These are phyloP conservation scores for Candida silvicultrix DNA, from an alignment of 805 yeast species.

Conservation along the genomic window DNA sequence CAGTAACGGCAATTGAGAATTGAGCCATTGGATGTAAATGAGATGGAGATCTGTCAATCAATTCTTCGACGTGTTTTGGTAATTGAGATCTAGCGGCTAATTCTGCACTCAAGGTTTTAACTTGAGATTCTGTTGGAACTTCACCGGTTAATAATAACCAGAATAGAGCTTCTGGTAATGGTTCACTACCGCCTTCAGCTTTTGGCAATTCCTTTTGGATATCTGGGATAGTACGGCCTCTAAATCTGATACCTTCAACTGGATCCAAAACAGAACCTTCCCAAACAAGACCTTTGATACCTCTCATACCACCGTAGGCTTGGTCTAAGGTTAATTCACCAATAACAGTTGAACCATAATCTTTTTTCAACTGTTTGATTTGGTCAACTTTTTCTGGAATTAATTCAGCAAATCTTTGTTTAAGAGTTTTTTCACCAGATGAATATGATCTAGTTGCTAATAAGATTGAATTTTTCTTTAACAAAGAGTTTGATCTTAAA, in stretches of 20 bases:
- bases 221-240: slow-evolving; percentile 80
- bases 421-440: slow-evolving; percentile 54
- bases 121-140: slow-evolving; percentile 68
- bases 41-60: slow-evolving; percentile 69
- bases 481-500: slow-evolving; percentile 3
- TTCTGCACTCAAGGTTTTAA: slow-evolving; percentile 65
- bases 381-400: slow-evolving; percentile 90
- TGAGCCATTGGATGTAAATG: slow-evolving; percentile 87
- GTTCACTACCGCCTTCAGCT: slow-evolving; percentile 59
- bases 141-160: slow-evolving; percentile 83
- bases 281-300: slow-evolving; percentile 81
- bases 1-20: slow-evolving; percentile 76
- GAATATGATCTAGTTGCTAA: slow-evolving; percentile 21
- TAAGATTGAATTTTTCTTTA: slow-evolving; percentile 1
- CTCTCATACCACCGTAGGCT: slow-evolving; percentile 91
- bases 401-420: slow-evolving; percentile 89
- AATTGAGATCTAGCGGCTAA: slow-evolving; percentile 71
- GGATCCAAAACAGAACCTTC: slow-evolving; percentile 86
- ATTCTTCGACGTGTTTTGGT: slow-evolving; percentile 71
- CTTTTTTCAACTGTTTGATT: slow-evolving; percentile 78
- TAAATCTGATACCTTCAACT: slow-evolving; percentile 79
- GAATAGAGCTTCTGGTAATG: slow-evolving; percentile 74
- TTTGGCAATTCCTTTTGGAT: slow-evolving; percentile 69
- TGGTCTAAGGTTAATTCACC: slow-evolving; percentile 74
- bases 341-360: slow-evolving; percentile 70